phyloP scores from a whole-genome alignment of 2,329 filamentous ascomycete genomes.

The Botrytis squamosa region DNA sequence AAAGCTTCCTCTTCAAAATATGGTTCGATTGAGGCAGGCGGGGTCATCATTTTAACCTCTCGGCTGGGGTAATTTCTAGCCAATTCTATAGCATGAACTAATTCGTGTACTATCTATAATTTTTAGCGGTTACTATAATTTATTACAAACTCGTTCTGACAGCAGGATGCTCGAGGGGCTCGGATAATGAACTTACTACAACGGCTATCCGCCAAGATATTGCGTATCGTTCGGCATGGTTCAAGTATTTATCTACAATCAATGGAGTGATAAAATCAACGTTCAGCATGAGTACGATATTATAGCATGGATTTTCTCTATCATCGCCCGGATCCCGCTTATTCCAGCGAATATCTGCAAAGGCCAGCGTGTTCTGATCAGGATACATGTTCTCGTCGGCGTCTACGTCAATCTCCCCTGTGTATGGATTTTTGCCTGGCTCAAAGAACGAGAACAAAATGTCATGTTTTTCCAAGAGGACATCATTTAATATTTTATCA shows the following conservation, averaged over 20 bases:
- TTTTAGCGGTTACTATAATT: neutral
- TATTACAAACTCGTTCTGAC: neutral
- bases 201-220: neutral
- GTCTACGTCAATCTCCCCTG: neutral
- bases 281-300: neutral
- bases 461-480: neutral
- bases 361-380: neutral
- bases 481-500: neutral
- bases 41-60: neutral
- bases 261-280: neutral
- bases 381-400: neutral
- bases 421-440: neutral
- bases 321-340: neutral
- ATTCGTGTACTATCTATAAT: neutral
- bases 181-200: neutral
- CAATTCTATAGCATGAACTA: neutral
- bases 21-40: neutral
- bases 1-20: constrained; percentile 27
- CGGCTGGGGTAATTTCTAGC: neutral
- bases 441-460: neutral
- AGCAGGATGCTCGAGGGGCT: neutral
- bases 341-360: neutral
- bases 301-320: neutral
- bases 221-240: neutral
- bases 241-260: neutral